Base-by-base conservation (phyloP, 345 rosid species). In the Passiflora organensis region DNA sequence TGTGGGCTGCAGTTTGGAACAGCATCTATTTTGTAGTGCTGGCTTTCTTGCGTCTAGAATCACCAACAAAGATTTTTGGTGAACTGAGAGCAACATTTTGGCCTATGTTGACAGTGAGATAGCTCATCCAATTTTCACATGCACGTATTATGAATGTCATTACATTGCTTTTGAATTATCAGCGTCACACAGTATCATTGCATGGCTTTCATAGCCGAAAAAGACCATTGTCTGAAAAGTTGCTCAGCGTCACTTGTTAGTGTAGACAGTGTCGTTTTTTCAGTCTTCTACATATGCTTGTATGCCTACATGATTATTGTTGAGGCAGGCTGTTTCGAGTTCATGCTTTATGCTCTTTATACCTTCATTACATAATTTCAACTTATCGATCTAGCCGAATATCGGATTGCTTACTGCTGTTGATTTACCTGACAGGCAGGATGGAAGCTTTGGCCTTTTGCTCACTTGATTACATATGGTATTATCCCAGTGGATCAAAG, bases 381-480 rank as follows among this genome's bases (percentile, higher is more conserved):
- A 28, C 34, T 2, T 28, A 28, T 28, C 3, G 34, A 28, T 28
- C 34, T 28, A 28, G 5, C 8, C 34, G 5, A 28, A 28, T 28
- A 44, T 64, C 53, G 46, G 32, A 24, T 54, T 22, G 32, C 20
- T 16, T 22, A 41, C 34, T 48, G 18, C 2, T 12, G 17, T 42
- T 39, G 37, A 37, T 50, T 56, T 49, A 41, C 47, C 56, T 60
- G 45, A 55, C 85, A 91, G 95, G 95, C 95, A 20, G 96, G 95
- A 28, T 91, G 96, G 96, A 91, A 85, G 71, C 89, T 91, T 37
- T 87, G 97, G 97, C 96, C 96, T 43, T 83, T 90, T 69, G 95
- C 96, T 58, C 97, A 87, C 59, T 63, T 91, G 63, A 76, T 87
- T 60, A 91, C 97, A 0, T 87, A 83, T 48, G 89, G 96, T 24